phyloP scores from a whole-genome alignment of 176 grass and related monocot genomes.

The Pontederia crassipes region DNA sequence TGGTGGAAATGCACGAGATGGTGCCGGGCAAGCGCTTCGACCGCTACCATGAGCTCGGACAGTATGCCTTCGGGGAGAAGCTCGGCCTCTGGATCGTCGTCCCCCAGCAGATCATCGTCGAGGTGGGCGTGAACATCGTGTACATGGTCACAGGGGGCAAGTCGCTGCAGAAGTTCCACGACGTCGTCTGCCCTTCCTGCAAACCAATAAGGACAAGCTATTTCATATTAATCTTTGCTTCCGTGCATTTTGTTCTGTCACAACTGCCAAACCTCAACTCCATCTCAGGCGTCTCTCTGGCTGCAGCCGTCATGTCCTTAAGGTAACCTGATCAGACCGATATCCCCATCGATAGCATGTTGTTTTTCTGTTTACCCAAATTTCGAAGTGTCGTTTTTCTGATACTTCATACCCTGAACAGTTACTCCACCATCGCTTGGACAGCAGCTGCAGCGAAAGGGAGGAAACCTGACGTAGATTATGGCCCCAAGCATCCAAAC shows the following conservation, averaged over 20 bases:
- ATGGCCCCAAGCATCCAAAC: neutral
- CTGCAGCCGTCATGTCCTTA: neutral
- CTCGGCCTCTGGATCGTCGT: too few relatives aligned
- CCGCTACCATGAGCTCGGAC: too few relatives aligned
- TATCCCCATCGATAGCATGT: too few relatives aligned
- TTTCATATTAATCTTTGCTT: neutral
- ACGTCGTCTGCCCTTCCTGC: neutral
- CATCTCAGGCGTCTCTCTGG: neutral
- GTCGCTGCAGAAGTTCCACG: too few relatives aligned
- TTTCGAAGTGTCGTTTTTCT: neutral
- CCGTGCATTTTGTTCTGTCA: neutral
- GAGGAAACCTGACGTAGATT: neutral
- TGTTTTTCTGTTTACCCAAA: too few relatives aligned
- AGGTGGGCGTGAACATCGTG: too few relatives aligned
- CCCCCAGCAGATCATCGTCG: too few relatives aligned
- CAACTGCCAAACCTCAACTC: neutral
- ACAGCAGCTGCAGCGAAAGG: neutral
- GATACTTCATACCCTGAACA: neutral
- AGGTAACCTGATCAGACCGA: neutral
- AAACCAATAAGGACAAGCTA: neutral
- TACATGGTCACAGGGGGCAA: too few relatives aligned
- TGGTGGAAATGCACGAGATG: too few relatives aligned
- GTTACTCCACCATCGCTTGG: constrained; percentile 3
- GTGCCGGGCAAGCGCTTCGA: too few relatives aligned
- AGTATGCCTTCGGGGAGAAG: too few relatives aligned